Evolutionary conservation across 306 rosid species (phyloP).

Genomic region (Inga laurina): DNA sequence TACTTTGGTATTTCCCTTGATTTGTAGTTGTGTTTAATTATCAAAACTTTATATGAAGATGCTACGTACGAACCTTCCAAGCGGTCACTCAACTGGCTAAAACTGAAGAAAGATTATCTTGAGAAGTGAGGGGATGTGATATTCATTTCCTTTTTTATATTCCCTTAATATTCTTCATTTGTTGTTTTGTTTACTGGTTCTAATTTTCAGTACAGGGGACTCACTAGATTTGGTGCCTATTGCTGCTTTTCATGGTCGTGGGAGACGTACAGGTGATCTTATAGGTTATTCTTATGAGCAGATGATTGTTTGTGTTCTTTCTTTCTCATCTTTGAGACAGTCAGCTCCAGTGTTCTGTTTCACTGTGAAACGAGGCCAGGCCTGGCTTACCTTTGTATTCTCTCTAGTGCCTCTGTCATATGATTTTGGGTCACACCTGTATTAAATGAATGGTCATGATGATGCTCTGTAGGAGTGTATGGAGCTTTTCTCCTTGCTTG

Average conservation of each 20-base stretch:
- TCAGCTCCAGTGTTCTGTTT: too few species aligned
- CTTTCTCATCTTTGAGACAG: not conserved
- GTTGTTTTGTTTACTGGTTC: too few species aligned
- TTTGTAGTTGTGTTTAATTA: too few species aligned
- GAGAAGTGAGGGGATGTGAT: too few species aligned
- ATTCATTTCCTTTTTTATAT: too few species aligned
- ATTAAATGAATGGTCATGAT: constrained; percentile 29
- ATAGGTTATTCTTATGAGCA: constrained; percentile 18
- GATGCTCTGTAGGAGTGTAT: constrained; percentile 67
- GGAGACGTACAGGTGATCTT: constrained; percentile 84
- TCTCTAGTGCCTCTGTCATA: too few species aligned
- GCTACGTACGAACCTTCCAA: constrained; percentile 93
- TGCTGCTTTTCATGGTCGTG: constrained; percentile 94
- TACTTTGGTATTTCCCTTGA: too few species aligned
- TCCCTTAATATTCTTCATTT: too few species aligned
- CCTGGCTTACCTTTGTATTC: too few species aligned
- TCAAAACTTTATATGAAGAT: constrained; percentile 41
- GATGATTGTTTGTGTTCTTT: constrained; percentile 16
- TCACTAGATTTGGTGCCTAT: constrained; percentile 95
- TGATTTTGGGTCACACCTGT: constrained; percentile 17
- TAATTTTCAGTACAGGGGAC: constrained; percentile 78
- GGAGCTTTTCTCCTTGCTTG: constrained; percentile 95
- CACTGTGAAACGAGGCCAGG: too few species aligned
- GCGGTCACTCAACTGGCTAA: constrained; percentile 75
- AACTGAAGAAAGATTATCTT: too few species aligned